Conservation (phyloP, 805 yeast species). For the Lipomyces kockii region DNA sequence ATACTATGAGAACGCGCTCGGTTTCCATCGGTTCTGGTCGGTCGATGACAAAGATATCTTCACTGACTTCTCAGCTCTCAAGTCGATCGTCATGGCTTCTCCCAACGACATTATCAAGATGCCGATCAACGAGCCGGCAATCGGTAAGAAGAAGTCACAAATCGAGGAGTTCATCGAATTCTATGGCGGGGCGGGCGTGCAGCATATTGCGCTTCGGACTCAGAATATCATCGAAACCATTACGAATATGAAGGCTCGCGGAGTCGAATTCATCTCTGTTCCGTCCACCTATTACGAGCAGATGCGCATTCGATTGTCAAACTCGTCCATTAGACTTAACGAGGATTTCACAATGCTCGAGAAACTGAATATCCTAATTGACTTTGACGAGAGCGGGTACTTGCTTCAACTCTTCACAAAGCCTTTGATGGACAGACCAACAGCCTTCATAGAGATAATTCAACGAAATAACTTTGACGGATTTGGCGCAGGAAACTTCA, state of each 20-base stretch:
- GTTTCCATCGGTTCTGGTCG: conserved; percentile 81
- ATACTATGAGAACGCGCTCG: conserved; percentile 60
- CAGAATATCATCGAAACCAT: conserved; percentile 64
- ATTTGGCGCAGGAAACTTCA: conserved; percentile 87
- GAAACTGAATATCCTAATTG: conserved; percentile 61
- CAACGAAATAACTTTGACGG: conserved; percentile 80
- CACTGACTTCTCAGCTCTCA: conserved; percentile 69
- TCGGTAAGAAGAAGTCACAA: conserved; percentile 67
- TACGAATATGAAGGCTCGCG: conserved; percentile 56
- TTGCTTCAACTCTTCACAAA: conserved; percentile 74
- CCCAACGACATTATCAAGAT: conserved; percentile 66
- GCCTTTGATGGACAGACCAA: conserved; percentile 51
- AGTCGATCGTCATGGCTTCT: conserved; percentile 77
- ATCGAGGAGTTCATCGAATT: conserved; percentile 79
- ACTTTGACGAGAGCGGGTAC: conserved; percentile 73
- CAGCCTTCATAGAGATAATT: conserved; percentile 77
- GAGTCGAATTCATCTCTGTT: conserved; percentile 68
- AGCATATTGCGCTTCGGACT: conserved; percentile 75
- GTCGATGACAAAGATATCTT: conserved; percentile 75
- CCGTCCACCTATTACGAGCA: conserved; percentile 61
- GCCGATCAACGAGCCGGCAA: conserved; percentile 85
- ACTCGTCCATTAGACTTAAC: conserved; percentile 48
- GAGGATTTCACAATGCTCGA: conserved; percentile 59
- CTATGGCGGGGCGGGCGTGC: conserved; percentile 80
- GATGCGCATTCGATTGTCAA: conserved; percentile 52